Evolutionary conservation across 2,329 filamentous ascomycete genomes (phyloP).

Genomic region (Decorospora gaudefroyi): DNA sequence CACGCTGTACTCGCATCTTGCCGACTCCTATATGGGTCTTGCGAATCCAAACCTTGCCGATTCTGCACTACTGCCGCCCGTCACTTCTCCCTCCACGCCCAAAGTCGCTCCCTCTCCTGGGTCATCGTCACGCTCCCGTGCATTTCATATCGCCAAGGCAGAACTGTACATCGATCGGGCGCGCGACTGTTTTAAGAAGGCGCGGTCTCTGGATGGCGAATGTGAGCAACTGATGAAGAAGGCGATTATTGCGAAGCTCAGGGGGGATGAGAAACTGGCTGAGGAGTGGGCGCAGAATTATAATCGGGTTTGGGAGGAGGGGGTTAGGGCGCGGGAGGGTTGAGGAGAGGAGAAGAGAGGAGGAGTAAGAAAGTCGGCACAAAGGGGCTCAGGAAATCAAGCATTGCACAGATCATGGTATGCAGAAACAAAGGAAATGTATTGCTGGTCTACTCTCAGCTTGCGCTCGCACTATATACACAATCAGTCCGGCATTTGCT

Average conservation of each 20-base stretch:
- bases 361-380: background rate
- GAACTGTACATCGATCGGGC: constrained; percentile 46
- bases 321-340: constrained; percentile 4
- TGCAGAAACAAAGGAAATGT: constrained; percentile 39
- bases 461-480: constrained; percentile 35
- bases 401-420: constrained; percentile 2
- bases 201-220: constrained; percentile 71
- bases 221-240: constrained; percentile 83
- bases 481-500: constrained; percentile 13
- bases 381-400: background rate
- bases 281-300: constrained; percentile 47
- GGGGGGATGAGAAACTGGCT: constrained; percentile 51
- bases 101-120: background rate
- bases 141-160: constrained; percentile 35
- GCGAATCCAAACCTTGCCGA: constrained; percentile 58
- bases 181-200: constrained; percentile 59
- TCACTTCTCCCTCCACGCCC: constrained; percentile 1
- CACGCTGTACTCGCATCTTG: constrained; percentile 69
- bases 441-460: constrained; percentile 36
- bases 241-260: constrained; percentile 72
- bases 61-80: background rate
- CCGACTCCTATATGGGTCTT: constrained; percentile 77
- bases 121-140: constrained; percentile 22
- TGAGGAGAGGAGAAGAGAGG: too few relatives aligned
- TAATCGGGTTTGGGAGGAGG: constrained; percentile 44